Evolutionary conservation across 2,329 filamentous ascomycete genomes (phyloP).

Genomic region (Alternaria panax): DNA sequence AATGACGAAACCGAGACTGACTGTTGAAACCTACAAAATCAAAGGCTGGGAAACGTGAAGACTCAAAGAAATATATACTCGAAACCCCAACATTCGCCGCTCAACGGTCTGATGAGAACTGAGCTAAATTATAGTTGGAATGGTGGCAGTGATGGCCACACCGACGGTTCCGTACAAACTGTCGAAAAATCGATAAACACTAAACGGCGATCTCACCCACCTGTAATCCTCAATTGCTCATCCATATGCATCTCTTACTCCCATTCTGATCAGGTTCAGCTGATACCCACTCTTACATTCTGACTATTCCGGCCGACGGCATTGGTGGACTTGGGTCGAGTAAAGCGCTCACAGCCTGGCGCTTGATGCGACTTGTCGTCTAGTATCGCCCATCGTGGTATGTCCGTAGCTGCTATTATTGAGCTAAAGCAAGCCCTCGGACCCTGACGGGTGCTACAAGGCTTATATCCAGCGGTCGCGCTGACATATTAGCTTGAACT

Average conservation of each 20-base stretch:
- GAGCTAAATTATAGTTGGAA: neutral
- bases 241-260: neutral
- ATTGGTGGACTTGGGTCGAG: neutral
- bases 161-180: neutral
- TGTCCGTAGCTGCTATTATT: neutral
- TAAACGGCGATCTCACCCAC: neutral
- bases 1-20: neutral
- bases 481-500: neutral
- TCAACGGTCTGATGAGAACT: neutral
- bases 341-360: neutral
- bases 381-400: neutral
- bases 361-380: neutral
- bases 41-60: neutral
- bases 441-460: neutral
- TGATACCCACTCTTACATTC: neutral
- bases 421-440: neutral
- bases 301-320: neutral
- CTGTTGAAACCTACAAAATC: neutral
- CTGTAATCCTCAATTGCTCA: neutral
- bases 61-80: constrained; percentile 1
- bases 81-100: neutral
- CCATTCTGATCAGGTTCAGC: neutral
- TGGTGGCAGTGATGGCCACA: neutral
- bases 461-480: neutral
- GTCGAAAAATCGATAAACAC: neutral